Base-by-base conservation (phyloP, 1,139 yeast species). In the Starmera stellimalicola region DNA sequence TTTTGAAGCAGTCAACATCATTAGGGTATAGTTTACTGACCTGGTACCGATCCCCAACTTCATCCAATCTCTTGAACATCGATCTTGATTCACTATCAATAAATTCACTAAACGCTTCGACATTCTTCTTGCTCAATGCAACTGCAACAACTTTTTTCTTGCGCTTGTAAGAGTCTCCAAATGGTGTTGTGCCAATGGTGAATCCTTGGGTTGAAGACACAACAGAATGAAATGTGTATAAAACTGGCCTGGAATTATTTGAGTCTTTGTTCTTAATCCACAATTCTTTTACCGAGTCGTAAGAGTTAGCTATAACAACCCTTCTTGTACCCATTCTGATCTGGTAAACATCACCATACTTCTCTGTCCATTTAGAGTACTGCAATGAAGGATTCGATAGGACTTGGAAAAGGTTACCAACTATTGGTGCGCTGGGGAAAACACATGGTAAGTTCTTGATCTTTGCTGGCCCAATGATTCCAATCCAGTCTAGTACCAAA, bases 171-270 rank as follows among this genome's bases (percentile, higher is more conserved):
- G 77, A 63, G 2, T 57, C 60, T 2, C 81, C 71, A 48, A 67
- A 73, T 2, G 93, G 93, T 0, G 91, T 79, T 0, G 93, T 77
- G 0, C 94, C 94, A 19, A 82, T 67, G 0, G 94, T 82, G 41
- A 69, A 74, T 1, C 77, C 77, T 37, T 74, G 79, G 0, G 77
- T 66, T 5, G 68, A 57, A 0, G 87, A 77, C 2, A 81, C 70
- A 7, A 81, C 61, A 20, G 65, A 60, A 54, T 82, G 93, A 55
- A 82, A 82, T 1, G 87, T 77, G 52, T 74, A 71, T 35, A 70
- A 62, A 18, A 65, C 54, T 0, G 94, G 93, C 29, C 94, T 58
- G 1, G 93, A 81, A 43, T 73, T 75, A 41, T 71, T 70, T 2
- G 77, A 69, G 24, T 62, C 53, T 26, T 76, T 60, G 42, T 70